Percentiles rank a stretch among this genome's conserved stretches.
Conservation (phyloP, 805 yeast genomes). For the Kazachstania taianensis region DNA sequence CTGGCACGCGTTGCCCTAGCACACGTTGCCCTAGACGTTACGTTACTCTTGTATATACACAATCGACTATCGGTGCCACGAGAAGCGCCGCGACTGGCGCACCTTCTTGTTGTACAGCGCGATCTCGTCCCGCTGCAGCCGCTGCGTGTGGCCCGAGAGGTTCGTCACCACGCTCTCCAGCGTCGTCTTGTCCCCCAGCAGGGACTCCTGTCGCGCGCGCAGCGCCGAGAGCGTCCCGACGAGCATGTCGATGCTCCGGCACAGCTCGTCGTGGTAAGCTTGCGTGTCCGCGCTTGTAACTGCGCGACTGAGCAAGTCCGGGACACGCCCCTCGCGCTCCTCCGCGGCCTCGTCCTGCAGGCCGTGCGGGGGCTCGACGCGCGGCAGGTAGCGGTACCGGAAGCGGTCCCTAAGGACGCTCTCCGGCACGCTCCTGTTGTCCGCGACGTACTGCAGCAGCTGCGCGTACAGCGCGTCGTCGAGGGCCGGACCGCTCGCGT, state of each 20-base stretch:
- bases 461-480: slow-evolving; percentile 16
- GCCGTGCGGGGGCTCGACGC: slow-evolving; percentile 6
- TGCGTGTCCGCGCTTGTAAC: slow-evolving; percentile 1
- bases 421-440: neutral
- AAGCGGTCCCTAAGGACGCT: slow-evolving; percentile 15
- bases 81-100: slow-evolving; percentile 9
- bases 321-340: slow-evolving; percentile 13
- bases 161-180: slow-evolving; percentile 85
- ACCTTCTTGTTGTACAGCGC: slow-evolving; percentile 30
- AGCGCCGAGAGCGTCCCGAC: slow-evolving; percentile 28
- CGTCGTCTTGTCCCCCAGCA: slow-evolving; percentile 56
- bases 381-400: slow-evolving; percentile 11
- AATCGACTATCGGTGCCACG: too few species aligned
- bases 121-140: slow-evolving; percentile 46
- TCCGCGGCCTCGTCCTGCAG: slow-evolving; percentile 10
- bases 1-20: too few species aligned
- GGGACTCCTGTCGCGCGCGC: slow-evolving; percentile 34
- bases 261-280: slow-evolving; percentile 21
- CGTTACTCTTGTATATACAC: too few species aligned
- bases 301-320: slow-evolving; percentile 7
- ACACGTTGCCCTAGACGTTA: too few species aligned
- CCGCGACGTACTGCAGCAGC: slow-evolving; percentile 4
- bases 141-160: slow-evolving; percentile 82
- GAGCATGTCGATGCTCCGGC: slow-evolving; percentile 20
- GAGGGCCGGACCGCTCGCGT: slow-evolving; percentile 6